These are phyloP conservation scores for Botrytis hyacinthi DNA, from an alignment of 2,329 filamentous ascomycete genomes.

Conservation along the genomic window DNA sequence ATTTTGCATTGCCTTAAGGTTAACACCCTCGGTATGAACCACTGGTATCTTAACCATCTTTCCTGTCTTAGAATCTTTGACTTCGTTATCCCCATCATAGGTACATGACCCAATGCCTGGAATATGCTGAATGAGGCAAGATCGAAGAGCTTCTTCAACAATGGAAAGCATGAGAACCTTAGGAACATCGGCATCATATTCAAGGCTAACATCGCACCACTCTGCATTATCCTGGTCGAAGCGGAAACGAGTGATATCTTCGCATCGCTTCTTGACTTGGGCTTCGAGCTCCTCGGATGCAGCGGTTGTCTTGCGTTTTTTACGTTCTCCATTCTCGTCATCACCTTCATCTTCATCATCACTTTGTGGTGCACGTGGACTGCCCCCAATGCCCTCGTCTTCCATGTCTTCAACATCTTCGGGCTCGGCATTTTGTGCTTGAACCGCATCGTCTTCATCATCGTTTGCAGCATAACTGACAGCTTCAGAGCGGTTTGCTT, in stretches of 20 bases:
- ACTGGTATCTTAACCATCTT: constrained; percentile 51
- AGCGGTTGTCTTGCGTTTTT: constrained; percentile 28
- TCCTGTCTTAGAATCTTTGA: constrained; percentile 48
- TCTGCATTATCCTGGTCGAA: constrained; percentile 73
- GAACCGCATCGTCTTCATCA: constrained; percentile 80
- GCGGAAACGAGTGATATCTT: constrained; percentile 71
- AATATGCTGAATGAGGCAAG: constrained; percentile 84
- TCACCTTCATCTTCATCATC: constrained; percentile 41
- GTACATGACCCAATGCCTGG: constrained; percentile 71
- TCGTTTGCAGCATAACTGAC: constrained; percentile 91
- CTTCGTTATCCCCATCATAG: constrained; percentile 59
- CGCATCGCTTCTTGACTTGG: constrained; percentile 61
- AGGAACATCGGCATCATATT: constrained; percentile 74
- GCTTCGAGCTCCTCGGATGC: constrained; percentile 50
- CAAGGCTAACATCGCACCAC: constrained; percentile 78
- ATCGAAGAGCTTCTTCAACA: constrained; percentile 75
- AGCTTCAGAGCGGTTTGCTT: constrained; percentile 73
- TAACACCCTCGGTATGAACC: constrained; percentile 80
- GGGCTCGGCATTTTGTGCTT: constrained; percentile 56
- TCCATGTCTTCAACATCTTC: constrained; percentile 52
- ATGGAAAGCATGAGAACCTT: constrained; percentile 93
- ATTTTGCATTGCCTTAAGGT: constrained; percentile 85
- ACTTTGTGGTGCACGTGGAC: constrained; percentile 42
- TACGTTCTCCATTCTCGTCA: constrained; percentile 33
- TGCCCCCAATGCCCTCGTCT: constrained; percentile 53